Evolutionary conservation across 805 yeast species (phyloP).

Genomic region (Nadsonia fulvescens): DNA sequence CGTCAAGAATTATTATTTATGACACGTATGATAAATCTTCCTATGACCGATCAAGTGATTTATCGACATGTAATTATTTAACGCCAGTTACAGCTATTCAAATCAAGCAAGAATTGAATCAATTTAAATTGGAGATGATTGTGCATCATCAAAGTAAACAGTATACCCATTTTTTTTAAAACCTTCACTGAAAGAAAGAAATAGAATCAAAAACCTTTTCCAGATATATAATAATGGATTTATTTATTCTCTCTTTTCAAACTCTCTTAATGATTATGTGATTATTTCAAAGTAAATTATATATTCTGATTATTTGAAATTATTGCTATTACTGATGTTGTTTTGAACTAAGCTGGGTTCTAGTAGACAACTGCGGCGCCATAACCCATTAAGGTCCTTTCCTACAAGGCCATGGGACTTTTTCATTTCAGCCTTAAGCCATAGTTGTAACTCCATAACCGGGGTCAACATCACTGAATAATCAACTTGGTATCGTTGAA

Average conservation of each 20-base stretch:
- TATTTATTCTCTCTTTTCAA: too few species aligned
- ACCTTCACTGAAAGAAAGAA: too few species aligned
- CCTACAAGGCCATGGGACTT: slow-evolving; percentile 14
- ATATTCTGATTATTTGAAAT: too few species aligned
- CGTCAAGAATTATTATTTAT: slow-evolving; percentile 63
- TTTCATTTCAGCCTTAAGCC: slow-evolving; percentile 20
- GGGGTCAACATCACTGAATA: slow-evolving; percentile 9
- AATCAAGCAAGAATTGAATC: slow-evolving; percentile 71
- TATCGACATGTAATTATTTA: slow-evolving; percentile 78
- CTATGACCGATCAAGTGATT: slow-evolving; percentile 82
- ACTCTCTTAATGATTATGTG: too few species aligned
- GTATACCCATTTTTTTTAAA: slow-evolving; percentile 65
- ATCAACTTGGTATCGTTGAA: slow-evolving; percentile 18
- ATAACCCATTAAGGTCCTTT: slow-evolving; percentile 16
- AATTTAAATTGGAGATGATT: slow-evolving; percentile 59
- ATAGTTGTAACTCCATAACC: slow-evolving; percentile 14
- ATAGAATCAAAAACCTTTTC: too few species aligned
- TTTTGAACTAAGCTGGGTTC: too few species aligned
- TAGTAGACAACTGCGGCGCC: slow-evolving; percentile 20
- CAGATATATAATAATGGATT: too few species aligned
- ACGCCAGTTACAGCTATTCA: slow-evolving; percentile 74
- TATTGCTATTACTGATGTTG: too few species aligned
- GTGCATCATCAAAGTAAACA: slow-evolving; percentile 63
- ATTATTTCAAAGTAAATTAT: too few species aligned
- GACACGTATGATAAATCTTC: slow-evolving; percentile 70